Evolutionary conservation across 257 asterid species (phyloP).

Genomic region (Vinca minor): DNA sequence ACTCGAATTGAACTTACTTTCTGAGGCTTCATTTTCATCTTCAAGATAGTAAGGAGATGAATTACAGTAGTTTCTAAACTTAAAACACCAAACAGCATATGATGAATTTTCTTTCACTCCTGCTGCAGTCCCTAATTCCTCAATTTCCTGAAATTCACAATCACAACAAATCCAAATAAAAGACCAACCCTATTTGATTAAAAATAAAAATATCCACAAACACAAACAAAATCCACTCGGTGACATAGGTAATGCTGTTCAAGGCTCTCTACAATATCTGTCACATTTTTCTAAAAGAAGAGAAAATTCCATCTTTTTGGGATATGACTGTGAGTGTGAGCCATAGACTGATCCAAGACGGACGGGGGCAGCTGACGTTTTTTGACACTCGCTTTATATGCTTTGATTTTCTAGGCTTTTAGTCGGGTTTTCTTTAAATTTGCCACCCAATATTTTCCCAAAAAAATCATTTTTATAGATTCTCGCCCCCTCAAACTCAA

Average conservation of each 20-base stretch:
- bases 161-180: not conserved
- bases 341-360: too few species aligned
- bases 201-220: not conserved
- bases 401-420: too few species aligned
- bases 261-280: not conserved
- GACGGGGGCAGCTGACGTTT: too few species aligned
- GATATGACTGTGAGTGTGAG: not conserved
- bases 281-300: not conserved
- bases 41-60: conserved; percentile 50
- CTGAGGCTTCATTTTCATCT: conserved; percentile 25
- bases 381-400: too few species aligned
- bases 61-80: conserved; percentile 32
- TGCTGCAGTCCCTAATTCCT: conserved; percentile 37
- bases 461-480: too few species aligned
- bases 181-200: not conserved
- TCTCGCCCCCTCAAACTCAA: too few species aligned
- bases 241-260: not conserved
- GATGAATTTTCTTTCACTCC: conserved; percentile 15
- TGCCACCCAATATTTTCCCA: too few species aligned
- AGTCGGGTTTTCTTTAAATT: too few species aligned
- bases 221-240: conserved; percentile 5
- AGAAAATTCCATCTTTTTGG: not conserved
- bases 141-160: conserved; percentile 40
- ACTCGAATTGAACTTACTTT: conserved; percentile 24
- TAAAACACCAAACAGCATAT: conserved; percentile 29